Base-by-base conservation (phyloP, 257 asterid genomes). In the Solanum medicagineum region DNA sequence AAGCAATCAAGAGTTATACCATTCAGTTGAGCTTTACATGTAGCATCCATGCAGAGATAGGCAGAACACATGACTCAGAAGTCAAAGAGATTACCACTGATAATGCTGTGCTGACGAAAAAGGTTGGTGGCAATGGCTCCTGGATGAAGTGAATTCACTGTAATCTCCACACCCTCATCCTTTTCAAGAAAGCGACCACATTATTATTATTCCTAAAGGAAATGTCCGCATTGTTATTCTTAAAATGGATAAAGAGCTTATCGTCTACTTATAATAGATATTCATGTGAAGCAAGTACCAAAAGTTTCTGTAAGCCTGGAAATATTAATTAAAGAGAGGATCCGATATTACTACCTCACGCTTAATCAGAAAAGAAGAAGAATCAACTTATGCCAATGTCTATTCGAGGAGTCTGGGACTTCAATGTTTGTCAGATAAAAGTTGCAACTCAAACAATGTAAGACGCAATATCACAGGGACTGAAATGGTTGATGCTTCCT, bases 91-190 rank as follows among this genome's bases (percentile, higher is more conserved):
- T 77, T 83, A 88, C 97, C 96, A 87, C 89, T 91, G 55, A 91
- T 79, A 83, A 92, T 85, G 74, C 97, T 96, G 69, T 86, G 42
- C 87, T 92, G 87, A n/a, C 92, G 92, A 86, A 93, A 94, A 89
- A 93, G 92, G 88, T 93, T 93, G 87, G 98, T 93, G 15, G 92
- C 81, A 84, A 94, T 83, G 17, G 89, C 65, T 88, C 99, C 99
- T 15, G 99, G 99, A 87, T 95, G 98, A 86, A 94, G 90, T 6
- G 98, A 94, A 84, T 95, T 95, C 40, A 91, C 95, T 32, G 98
- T 94, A 83, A 95, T 86, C 36, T 94, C 92, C 53, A 86, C 92
- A 49, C 92, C 95, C 6, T 90, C 97, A 85, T 87, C 95, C 97
- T 95, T 93, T 87, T 87, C 82, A 84, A 83, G 26, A 29, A 79